phyloP scores from a whole-genome alignment of 768 basidiomycete species.

The Psilocybe azurescens region DNA sequence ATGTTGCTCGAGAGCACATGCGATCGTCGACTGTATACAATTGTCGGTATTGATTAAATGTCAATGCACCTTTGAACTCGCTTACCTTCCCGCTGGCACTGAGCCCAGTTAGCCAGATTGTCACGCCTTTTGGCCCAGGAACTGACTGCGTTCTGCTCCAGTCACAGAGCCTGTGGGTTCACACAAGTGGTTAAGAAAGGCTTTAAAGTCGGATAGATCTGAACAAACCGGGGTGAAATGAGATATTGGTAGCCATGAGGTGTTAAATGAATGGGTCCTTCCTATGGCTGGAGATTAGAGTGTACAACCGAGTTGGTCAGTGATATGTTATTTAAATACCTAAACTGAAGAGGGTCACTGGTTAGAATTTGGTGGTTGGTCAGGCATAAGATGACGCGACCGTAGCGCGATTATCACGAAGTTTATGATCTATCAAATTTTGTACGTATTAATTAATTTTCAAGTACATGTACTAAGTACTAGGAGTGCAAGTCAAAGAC shows the following conservation, averaged over 20 bases:
- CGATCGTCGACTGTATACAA: slow-evolving; percentile 83
- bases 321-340: background rate
- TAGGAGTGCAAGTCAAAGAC: background rate
- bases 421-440: background rate
- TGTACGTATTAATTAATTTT: slow-evolving; percentile 1
- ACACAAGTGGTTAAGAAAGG: background rate
- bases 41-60: background rate
- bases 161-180: slow-evolving; percentile 69
- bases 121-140: slow-evolving; percentile 84
- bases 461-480: background rate
- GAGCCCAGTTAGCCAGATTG: slow-evolving; percentile 96
- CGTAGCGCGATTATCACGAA: slow-evolving; percentile 30
- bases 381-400: slow-evolving; percentile 28
- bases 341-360: background rate
- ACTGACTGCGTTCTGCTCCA: slow-evolving; percentile 63
- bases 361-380: slow-evolving; percentile 3
- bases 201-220: background rate
- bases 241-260: slow-evolving; percentile 58
- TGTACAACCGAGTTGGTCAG: background rate
- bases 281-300: background rate
- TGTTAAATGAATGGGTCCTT: background rate
- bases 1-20: slow-evolving; percentile 95
- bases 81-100: slow-evolving; percentile 93
- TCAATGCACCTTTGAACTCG: background rate
- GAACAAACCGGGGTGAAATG: slow-evolving; percentile 68